Conservation (phyloP, 1,139 yeast species). For the Geotrichum phurueaensis region DNA sequence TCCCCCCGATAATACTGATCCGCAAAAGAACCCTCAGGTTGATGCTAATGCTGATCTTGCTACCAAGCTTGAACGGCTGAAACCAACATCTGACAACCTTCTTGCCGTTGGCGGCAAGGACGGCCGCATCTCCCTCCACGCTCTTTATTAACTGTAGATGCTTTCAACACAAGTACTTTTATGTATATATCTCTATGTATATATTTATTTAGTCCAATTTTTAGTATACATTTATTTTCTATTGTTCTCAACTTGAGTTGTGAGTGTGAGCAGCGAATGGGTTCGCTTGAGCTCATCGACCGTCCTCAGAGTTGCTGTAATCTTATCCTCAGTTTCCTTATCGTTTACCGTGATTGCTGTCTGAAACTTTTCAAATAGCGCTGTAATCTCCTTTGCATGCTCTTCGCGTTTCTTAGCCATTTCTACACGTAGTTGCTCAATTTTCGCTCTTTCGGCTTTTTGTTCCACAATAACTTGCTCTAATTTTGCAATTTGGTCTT, state of each 20-base stretch:
- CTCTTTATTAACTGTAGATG: constrained; percentile 24
- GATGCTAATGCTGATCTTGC: not conserved
- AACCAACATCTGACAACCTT: constrained; percentile 23
- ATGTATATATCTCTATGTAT: not conserved
- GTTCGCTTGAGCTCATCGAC: constrained; percentile 4
- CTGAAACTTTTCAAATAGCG: constrained; percentile 7
- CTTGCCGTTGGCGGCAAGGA: constrained; percentile 38
- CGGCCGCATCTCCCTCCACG: constrained; percentile 34
- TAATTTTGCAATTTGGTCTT: constrained; percentile 19
- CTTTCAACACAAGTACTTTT: constrained; percentile 27
- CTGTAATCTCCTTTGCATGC: constrained; percentile 22
- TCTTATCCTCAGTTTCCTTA: constrained; percentile 3
- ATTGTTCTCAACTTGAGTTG: not conserved
- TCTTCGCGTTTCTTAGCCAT: constrained; percentile 21
- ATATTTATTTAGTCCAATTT: not conserved
- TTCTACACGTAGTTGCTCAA: constrained; percentile 21
- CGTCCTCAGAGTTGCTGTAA: constrained; percentile 7
- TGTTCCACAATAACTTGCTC: constrained; percentile 8
- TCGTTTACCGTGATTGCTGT: constrained; percentile 1
- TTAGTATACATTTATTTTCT: not conserved
- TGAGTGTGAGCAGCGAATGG: not conserved
- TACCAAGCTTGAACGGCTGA: constrained; percentile 14
- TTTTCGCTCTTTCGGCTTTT: constrained; percentile 7
- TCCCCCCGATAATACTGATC: constrained; percentile 8
- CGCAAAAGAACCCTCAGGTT: not conserved